Percentiles rank a stretch among this genome's conserved stretches.
Conservation (phyloP, 2,329 filamentous ascomycete species). For the Colletotrichum falcatum region DNA sequence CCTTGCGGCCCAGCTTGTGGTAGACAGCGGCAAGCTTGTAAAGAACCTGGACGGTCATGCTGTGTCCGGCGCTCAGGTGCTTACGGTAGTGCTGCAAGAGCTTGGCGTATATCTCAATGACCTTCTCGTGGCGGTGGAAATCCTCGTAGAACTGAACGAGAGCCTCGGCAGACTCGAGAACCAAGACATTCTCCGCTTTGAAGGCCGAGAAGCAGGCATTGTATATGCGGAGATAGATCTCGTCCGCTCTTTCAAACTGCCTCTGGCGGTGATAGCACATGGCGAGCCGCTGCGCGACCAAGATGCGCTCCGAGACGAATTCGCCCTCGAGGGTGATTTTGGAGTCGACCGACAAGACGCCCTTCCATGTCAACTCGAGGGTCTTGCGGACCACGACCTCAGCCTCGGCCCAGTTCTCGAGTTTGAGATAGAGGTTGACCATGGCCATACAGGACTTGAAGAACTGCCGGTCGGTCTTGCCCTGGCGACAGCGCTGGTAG, state of each 20-base stretch:
- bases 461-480: constrained; percentile 49
- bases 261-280: constrained; percentile 51
- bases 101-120: constrained; percentile 51
- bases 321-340: constrained; percentile 48
- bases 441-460: constrained; percentile 52
- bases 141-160: constrained; percentile 51
- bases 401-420: constrained; percentile 51
- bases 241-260: constrained; percentile 53
- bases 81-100: constrained; percentile 50
- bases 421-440: constrained; percentile 49
- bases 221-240: constrained; percentile 53
- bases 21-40: constrained; percentile 44
- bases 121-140: constrained; percentile 49
- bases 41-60: constrained; percentile 50
- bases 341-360: constrained; percentile 48
- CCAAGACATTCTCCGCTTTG: constrained; percentile 46
- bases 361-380: constrained; percentile 55
- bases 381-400: constrained; percentile 51
- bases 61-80: constrained; percentile 43
- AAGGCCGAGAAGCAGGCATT: constrained; percentile 49
- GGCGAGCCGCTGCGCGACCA: constrained; percentile 50
- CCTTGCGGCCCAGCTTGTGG: constrained; percentile 45
- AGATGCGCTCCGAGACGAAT: constrained; percentile 49
- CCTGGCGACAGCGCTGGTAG: constrained; percentile 50
- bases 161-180: constrained; percentile 46